Evolutionary conservation across 2,329 filamentous ascomycete species (phyloP), one percentile per base, ranked within the genome.

Genomic region (Lachnellula hyalina): DNA sequence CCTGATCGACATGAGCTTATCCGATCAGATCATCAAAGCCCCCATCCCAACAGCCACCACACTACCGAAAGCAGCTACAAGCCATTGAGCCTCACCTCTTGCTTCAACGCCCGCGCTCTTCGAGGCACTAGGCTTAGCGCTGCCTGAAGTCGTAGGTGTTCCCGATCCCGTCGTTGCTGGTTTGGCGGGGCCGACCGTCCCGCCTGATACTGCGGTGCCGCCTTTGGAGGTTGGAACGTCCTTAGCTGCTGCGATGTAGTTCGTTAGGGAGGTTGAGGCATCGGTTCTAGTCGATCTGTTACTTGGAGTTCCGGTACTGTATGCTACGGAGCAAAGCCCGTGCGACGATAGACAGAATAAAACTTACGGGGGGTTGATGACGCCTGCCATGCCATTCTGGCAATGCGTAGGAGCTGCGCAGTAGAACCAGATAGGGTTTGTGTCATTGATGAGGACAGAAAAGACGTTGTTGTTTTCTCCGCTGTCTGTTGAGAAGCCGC

Each of bases 371-470:
- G 69, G 69, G 56, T 77, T 77, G 52, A 77, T 72, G 12, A 75
- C 74, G 45, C 72, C 70, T 35, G 67, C 67, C 74, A 77, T 77
- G 14, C 74, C 74, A 15, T 38, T 54, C 58, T 72, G 67, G 55
- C 74, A 77, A 61, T 76, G 73, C 15, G 61, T 63, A 1, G 56
- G 63, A 14, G 66, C 63, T 4, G 68, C 68, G 59, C 74, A 77
- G 59, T 76, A 77, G 55, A 71, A 71, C 73, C 73, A 76, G 25
- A 76, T 70, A 14, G 74, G 70, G 25, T 68, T 64, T 4, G 70
- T 72, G 54, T 73, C 64, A 44, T 70, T 71, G 52, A 77, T 60
- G 5, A 63, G 64, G n/a, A 76, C 64, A 32, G 69, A 68, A 62
- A 74, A 76, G 11, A 84, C 63, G 1, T 64, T 61, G 5, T 47